phyloP scores from a whole-genome alignment of 2,329 filamentous ascomycete genomes.

The Chalara sp. region DNA sequence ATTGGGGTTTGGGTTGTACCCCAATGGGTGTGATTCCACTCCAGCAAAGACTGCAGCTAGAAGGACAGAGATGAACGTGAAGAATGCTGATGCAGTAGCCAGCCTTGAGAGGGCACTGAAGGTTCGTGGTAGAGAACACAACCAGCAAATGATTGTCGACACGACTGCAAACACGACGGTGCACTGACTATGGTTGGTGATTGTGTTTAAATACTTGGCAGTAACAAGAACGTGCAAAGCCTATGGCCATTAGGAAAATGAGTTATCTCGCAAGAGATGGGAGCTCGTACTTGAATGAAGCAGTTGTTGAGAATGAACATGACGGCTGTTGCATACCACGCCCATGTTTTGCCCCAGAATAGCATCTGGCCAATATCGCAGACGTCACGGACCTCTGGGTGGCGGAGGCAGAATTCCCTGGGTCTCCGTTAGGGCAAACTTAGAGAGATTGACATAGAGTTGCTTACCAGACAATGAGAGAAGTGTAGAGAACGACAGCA shows the following conservation, averaged over 20 bases:
- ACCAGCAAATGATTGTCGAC: slow-evolving; percentile 66
- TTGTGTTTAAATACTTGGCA: slow-evolving; percentile 84
- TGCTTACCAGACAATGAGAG: slow-evolving; percentile 54
- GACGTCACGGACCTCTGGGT: slow-evolving; percentile 86
- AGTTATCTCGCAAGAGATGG: not conserved
- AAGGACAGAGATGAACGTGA: slow-evolving; percentile 85
- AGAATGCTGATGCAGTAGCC: slow-evolving; percentile 72
- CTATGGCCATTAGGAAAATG: slow-evolving; percentile 27
- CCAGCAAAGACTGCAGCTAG: slow-evolving; percentile 77
- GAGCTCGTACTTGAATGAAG: slow-evolving; percentile 61
- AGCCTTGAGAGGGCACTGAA: slow-evolving; percentile 75
- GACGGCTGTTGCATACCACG: slow-evolving; percentile 61
- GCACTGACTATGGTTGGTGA: slow-evolving; percentile 65
- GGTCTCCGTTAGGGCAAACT: not conserved
- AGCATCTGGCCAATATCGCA: slow-evolving; percentile 95
- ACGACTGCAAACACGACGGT: slow-evolving; percentile 76
- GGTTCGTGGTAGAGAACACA: slow-evolving; percentile 77
- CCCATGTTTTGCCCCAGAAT: slow-evolving; percentile 77
- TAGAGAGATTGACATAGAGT: not conserved
- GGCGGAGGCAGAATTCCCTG: slow-evolving; percentile 85
- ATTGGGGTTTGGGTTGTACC: slow-evolving; percentile 46
- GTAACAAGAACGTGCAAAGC: slow-evolving; percentile 78
- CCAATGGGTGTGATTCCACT: slow-evolving; percentile 66
- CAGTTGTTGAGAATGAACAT: slow-evolving; percentile 96
- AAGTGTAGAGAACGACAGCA: slow-evolving; percentile 76